phyloP scores from a whole-genome alignment of 352 stramenopile species.

The Phytophthora chlamydospora region DNA sequence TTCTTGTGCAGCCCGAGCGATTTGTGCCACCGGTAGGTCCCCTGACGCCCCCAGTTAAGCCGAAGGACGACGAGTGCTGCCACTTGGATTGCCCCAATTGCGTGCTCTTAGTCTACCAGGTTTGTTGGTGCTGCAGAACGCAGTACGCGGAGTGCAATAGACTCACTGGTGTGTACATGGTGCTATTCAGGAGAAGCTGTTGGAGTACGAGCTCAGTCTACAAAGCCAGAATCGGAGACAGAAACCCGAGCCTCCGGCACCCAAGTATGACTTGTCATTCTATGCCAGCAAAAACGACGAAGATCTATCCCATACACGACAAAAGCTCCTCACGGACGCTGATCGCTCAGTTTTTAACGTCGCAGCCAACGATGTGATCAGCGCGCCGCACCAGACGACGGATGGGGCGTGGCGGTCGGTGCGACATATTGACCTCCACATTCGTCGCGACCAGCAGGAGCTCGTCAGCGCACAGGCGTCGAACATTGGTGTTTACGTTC shows the following conservation, averaged over 20 bases:
- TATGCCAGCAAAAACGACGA: slow-evolving; percentile 43
- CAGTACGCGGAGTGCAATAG: neutral
- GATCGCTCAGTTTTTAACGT: slow-evolving; percentile 58
- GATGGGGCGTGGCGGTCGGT: slow-evolving; percentile 68
- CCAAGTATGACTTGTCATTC: slow-evolving; percentile 61
- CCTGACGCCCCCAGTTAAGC: slow-evolving; percentile 62
- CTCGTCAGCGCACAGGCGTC: slow-evolving; percentile 64
- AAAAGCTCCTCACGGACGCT: slow-evolving; percentile 39
- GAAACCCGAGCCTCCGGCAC: slow-evolving; percentile 30
- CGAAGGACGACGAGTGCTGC: slow-evolving; percentile 85
- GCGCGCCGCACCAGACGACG: slow-evolving; percentile 53
- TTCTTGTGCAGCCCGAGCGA: slow-evolving; percentile 23
- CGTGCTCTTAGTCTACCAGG: slow-evolving; percentile 86
- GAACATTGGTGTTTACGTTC: slow-evolving; percentile 83
- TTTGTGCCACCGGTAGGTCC: slow-evolving; percentile 32
- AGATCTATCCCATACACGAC: slow-evolving; percentile 33
- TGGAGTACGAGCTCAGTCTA: slow-evolving; percentile 83
- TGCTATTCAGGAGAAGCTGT: slow-evolving; percentile 67
- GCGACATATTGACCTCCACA: slow-evolving; percentile 68
- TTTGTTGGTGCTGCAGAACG: slow-evolving; percentile 27
- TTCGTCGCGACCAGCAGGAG: slow-evolving; percentile 52
- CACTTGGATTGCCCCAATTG: slow-evolving; percentile 87
- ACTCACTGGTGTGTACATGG: slow-evolving; percentile 1
- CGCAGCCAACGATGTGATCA: slow-evolving; percentile 65
- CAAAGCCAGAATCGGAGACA: slow-evolving; percentile 34